Evolutionary conservation across 345 rosid species (phyloP).

Genomic region (Brassica rapa): DNA sequence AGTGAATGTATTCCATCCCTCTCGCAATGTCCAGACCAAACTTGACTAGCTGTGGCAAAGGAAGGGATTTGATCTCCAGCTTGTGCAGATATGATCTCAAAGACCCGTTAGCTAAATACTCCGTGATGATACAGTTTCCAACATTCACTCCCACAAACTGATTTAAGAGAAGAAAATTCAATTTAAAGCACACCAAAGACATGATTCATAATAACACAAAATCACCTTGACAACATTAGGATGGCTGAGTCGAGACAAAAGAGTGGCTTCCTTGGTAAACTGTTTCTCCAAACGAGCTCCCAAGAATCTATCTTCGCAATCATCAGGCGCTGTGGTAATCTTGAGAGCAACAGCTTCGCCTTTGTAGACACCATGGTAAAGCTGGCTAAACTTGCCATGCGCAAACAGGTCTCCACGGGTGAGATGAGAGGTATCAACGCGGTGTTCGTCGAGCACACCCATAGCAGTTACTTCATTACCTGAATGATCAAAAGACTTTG

Average conservation of each 20-base stretch:
- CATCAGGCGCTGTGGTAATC: slow-evolving; percentile 59
- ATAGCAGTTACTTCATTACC: slow-evolving; percentile 57
- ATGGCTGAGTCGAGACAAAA: slow-evolving; percentile 66
- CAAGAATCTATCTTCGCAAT: slow-evolving; percentile 55
- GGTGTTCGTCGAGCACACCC: slow-evolving; percentile 55
- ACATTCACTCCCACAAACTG: slow-evolving; percentile 64
- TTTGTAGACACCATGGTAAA: slow-evolving; percentile 71
- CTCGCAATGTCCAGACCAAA: slow-evolving; percentile 75
- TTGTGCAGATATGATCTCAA: slow-evolving; percentile 78
- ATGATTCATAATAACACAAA: background rate
- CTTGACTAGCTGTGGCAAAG: slow-evolving; percentile 51
- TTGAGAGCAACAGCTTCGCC: slow-evolving; percentile 80
- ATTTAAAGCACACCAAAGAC: background rate
- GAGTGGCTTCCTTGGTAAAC: slow-evolving; percentile 66
- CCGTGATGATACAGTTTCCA: slow-evolving; percentile 59
- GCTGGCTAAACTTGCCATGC: slow-evolving; percentile 69
- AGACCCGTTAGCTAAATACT: slow-evolving; percentile 60
- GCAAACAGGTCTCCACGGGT: slow-evolving; percentile 69
- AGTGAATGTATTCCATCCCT: slow-evolving; percentile 84
- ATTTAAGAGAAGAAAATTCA: background rate
- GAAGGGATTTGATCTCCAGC: slow-evolving; percentile 59
- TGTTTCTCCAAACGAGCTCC: slow-evolving; percentile 66
- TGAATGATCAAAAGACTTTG: slow-evolving; percentile 67
- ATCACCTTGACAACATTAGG: slow-evolving; percentile 74
- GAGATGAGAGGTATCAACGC: slow-evolving; percentile 61